phyloP scores from a whole-genome alignment of 2,329 filamentous ascomycete species.

The Xenoacremonium recifei region DNA sequence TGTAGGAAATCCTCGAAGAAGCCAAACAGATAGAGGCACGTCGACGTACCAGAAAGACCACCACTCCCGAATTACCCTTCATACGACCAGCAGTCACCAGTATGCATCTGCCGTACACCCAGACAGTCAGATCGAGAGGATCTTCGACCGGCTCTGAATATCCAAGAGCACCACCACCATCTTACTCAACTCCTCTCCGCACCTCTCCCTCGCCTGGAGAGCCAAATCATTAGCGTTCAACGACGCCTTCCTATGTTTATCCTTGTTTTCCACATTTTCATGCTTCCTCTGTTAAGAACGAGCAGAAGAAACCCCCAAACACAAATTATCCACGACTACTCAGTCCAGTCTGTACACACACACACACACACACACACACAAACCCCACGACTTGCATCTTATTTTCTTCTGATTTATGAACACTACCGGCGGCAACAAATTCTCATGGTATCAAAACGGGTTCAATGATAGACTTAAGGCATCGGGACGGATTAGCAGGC shows the following conservation, averaged over 20 bases:
- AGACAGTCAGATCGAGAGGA: not conserved
- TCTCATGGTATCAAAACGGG: not conserved
- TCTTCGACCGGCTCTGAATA: not conserved
- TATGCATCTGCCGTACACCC: conserved; percentile 6
- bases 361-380: not conserved
- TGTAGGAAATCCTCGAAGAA: conserved; percentile 18
- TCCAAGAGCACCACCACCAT: not conserved
- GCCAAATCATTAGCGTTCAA: not conserved
- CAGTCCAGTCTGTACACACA: not conserved
- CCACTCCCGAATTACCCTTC: conserved; percentile 4
- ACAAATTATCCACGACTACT: no score
- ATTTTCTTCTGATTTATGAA: no score
- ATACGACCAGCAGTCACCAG: conserved; percentile 1
- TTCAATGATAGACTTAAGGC: not conserved
- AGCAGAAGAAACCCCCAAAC: no score
- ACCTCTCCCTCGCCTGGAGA: not conserved
- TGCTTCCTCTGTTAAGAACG: not conserved
- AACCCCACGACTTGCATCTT: no score
- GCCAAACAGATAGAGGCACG: not conserved
- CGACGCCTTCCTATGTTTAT: not conserved
- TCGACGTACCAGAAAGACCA: conserved; percentile 1
- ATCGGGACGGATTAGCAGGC: not conserved
- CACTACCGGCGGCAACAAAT: no score
- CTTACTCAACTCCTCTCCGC: not conserved
- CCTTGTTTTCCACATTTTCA: not conserved